These are phyloP conservation scores for Fusarium sp. DNA, from an alignment of 2,329 filamentous ascomycete species.

Conservation along the genomic window DNA sequence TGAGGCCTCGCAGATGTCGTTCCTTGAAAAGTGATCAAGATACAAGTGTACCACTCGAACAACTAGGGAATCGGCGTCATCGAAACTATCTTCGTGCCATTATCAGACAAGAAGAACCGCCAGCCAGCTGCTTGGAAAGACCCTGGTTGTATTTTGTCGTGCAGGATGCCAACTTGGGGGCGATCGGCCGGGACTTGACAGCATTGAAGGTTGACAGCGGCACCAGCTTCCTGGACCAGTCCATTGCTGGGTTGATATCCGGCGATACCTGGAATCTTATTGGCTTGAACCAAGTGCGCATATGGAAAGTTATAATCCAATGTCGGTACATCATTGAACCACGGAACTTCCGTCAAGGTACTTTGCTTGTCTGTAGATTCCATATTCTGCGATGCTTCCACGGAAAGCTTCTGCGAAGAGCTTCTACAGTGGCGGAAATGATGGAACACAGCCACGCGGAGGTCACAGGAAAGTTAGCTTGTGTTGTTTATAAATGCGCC, in stretches of 20 bases:
- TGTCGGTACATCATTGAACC: neutral
- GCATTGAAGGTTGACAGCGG: constrained; percentile 16
- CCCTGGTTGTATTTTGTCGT: constrained; percentile 10
- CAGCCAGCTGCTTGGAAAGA: neutral
- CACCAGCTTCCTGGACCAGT: constrained; percentile 27
- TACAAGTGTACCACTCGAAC: neutral
- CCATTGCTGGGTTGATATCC: constrained; percentile 24
- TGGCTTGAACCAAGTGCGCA: neutral
- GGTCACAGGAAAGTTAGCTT: neutral
- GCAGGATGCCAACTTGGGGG: constrained; percentile 15
- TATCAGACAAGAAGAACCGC: constrained; percentile 3
- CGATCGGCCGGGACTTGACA: constrained; percentile 31
- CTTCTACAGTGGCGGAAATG: constrained; percentile 9
- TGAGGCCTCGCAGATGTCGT: neutral
- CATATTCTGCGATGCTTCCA: neutral
- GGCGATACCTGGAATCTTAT: constrained; percentile 22
- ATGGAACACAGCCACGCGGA: constrained; percentile 8
- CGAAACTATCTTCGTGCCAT: constrained; percentile 5
- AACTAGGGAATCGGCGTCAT: constrained; percentile 17
- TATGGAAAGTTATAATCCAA: neutral
- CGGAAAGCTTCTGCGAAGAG: constrained; percentile 28
- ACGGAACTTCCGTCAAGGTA: neutral
- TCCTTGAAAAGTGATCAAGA: constrained; percentile 9
- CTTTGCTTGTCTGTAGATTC: neutral
- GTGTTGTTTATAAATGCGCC: neutral